A percentile compares a stretch with the other conserved stretches of the same genome.
phyloP scores from a whole-genome alignment of 1,284 basidiomycete genomes.

The Trichosporon sp. region DNA sequence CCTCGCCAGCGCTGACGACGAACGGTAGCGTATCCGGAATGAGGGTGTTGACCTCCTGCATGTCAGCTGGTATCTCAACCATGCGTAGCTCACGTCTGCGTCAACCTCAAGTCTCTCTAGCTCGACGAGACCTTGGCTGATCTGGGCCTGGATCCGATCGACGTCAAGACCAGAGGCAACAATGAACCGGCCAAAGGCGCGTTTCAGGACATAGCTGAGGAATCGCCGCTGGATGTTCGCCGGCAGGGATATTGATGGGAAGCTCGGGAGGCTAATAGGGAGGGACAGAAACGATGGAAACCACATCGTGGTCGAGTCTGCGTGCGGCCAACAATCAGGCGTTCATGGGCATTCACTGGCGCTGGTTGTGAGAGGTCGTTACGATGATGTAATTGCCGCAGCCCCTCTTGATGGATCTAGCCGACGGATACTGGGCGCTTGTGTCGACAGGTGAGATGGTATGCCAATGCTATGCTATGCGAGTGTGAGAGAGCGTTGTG shows the following conservation, averaged over 20 bases:
- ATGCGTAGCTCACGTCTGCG: conserved; percentile 63
- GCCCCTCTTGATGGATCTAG: too few species aligned
- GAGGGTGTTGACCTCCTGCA: conserved; percentile 76
- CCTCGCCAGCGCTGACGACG: conserved; percentile 68
- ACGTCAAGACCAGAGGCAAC: conserved; percentile 84
- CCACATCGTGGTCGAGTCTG: conserved; percentile 38
- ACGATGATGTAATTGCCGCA: not conserved
- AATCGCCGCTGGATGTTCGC: conserved; percentile 83
- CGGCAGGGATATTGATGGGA: conserved; percentile 64
- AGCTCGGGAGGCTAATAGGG: conserved; percentile 42
- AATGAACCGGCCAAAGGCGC: conserved; percentile 79
- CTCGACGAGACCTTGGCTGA: conserved; percentile 83
- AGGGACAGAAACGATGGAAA: conserved; percentile 47
- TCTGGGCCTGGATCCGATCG: conserved; percentile 85
- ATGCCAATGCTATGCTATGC: not conserved
- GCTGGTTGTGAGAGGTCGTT: conserved; percentile 10
- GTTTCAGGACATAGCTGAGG: conserved; percentile 83
- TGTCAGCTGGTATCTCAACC: not conserved
- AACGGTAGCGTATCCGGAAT: conserved; percentile 69
- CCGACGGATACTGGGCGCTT: not conserved
- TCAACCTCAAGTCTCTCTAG: conserved; percentile 81
- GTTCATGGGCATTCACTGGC: not conserved
- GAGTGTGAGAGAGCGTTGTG: not conserved
- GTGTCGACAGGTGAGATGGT: not conserved
- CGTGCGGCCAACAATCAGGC: not conserved